phyloP scores from a whole-genome alignment of 768 basidiomycete genomes.

The Xerocomellus dryophilus region DNA sequence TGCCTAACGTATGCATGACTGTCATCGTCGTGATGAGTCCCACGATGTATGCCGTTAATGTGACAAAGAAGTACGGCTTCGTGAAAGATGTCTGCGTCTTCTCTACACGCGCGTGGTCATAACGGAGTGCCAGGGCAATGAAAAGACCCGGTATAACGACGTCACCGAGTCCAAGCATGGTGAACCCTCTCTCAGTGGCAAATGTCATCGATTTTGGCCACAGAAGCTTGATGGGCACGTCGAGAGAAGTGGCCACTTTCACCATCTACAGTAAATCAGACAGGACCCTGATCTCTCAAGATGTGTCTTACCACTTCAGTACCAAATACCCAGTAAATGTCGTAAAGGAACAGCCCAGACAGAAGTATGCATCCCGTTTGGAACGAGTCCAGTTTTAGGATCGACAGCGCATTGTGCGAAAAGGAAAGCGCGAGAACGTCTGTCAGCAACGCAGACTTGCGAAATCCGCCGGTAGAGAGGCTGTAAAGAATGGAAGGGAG shows the following conservation, averaged over 20 bases:
- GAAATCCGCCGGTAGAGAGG: slow-evolving; percentile 37
- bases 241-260: slow-evolving; percentile 83
- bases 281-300: not conserved
- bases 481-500: slow-evolving; percentile 66
- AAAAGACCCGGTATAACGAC: slow-evolving; percentile 69
- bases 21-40: slow-evolving; percentile 76
- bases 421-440: slow-evolving; percentile 78
- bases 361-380: slow-evolving; percentile 80
- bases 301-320: slow-evolving; percentile 68
- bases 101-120: slow-evolving; percentile 58
- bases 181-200: slow-evolving; percentile 55
- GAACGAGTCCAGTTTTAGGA: slow-evolving; percentile 88
- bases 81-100: slow-evolving; percentile 38
- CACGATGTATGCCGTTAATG: slow-evolving; percentile 65
- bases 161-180: slow-evolving; percentile 92
- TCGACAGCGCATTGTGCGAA: slow-evolving; percentile 70
- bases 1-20: slow-evolving; percentile 76
- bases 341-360: slow-evolving; percentile 85
- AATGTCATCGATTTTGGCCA: slow-evolving; percentile 70
- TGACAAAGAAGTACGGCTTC: slow-evolving; percentile 75
- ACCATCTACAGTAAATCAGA: slow-evolving; percentile 64
- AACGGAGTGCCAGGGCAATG: slow-evolving; percentile 81
- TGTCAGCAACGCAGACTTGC: slow-evolving; percentile 68
- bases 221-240: slow-evolving; percentile 91
- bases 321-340: slow-evolving; percentile 94